Percentiles rank a stretch among this genome's conserved stretches.
Conservation (phyloP, 192 early-diverging fungal species). For the Entomortierella parvispora region DNA sequence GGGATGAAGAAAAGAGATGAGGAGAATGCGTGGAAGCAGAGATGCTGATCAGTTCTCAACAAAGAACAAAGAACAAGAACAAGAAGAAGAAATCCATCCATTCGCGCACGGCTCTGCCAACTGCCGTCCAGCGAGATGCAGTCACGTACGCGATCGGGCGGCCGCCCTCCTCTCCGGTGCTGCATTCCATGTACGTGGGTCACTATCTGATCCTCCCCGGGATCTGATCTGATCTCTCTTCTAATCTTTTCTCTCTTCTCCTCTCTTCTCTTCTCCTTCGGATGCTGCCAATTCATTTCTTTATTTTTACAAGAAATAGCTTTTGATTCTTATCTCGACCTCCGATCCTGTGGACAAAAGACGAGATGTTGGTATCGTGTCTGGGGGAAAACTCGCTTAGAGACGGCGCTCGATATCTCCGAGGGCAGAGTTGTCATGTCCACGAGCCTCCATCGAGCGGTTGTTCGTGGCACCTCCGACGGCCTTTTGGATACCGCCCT, state of each 20-base stretch:
- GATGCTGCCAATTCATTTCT: too few relatives aligned
- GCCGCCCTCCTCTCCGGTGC: too few relatives aligned
- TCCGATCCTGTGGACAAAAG: too few relatives aligned
- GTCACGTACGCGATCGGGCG: conserved; percentile 16
- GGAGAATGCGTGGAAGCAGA: too few relatives aligned
- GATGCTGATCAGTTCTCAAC: not conserved
- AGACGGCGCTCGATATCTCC: conserved; percentile 27
- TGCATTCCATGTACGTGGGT: not conserved
- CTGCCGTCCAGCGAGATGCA: not conserved
- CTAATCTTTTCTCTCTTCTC: too few relatives aligned
- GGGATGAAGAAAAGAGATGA: too few relatives aligned
- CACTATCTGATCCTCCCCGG: too few relatives aligned
- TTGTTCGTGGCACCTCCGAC: conserved; percentile 18
- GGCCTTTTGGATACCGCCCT: conserved; percentile 20
- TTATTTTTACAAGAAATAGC: too few relatives aligned
- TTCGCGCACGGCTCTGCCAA: not conserved
- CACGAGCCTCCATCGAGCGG: conserved; percentile 8
- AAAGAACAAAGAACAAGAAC: not conserved
- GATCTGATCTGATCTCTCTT: too few relatives aligned
- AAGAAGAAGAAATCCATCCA: not conserved
- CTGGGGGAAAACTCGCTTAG: conserved; percentile 1
- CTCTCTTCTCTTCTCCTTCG: too few relatives aligned
- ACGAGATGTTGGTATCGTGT: too few relatives aligned
- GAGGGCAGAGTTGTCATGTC: conserved; percentile 22
- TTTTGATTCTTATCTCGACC: too few relatives aligned